Conservation (phyloP, 306 rosid genomes). For the Carpinus fangiana region DNA sequence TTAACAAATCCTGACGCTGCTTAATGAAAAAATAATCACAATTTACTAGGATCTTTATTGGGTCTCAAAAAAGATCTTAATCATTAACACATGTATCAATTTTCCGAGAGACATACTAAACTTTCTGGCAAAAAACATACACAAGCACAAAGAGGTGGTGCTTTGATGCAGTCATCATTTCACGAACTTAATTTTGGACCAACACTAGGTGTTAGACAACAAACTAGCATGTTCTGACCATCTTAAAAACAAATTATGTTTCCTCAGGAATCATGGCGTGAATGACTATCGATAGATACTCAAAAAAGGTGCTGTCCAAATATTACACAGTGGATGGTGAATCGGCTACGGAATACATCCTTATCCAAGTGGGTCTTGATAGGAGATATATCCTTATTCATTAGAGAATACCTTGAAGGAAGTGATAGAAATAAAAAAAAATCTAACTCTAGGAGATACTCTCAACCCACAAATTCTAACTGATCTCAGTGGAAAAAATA, state of each 20-base stretch:
- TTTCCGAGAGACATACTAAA: not conserved
- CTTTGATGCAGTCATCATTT: not conserved
- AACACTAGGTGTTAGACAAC: not conserved
- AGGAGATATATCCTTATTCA: not conserved
- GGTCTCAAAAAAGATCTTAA: not conserved
- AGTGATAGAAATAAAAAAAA: no score
- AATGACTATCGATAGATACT: not conserved
- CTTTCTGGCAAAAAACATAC: not conserved
- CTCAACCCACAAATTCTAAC: not conserved
- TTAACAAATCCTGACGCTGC: not conserved
- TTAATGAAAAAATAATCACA: not conserved
- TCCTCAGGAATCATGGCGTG: constrained; percentile 1
- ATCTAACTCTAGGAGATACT: not conserved
- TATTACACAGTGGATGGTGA: not conserved
- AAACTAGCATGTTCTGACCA: not conserved
- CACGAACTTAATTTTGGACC: not conserved
- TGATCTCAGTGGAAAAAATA: not conserved
- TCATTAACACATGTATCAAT: not conserved
- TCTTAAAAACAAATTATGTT: no score
- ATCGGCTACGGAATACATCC: not conserved
- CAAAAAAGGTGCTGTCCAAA: not conserved
- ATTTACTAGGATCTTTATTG: not conserved
- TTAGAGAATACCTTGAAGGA: not conserved
- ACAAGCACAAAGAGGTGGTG: not conserved
- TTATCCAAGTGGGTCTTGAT: not conserved